phyloP scores from a whole-genome alignment of 1,284 basidiomycete genomes.

The Pseudozyma thailandica region DNA sequence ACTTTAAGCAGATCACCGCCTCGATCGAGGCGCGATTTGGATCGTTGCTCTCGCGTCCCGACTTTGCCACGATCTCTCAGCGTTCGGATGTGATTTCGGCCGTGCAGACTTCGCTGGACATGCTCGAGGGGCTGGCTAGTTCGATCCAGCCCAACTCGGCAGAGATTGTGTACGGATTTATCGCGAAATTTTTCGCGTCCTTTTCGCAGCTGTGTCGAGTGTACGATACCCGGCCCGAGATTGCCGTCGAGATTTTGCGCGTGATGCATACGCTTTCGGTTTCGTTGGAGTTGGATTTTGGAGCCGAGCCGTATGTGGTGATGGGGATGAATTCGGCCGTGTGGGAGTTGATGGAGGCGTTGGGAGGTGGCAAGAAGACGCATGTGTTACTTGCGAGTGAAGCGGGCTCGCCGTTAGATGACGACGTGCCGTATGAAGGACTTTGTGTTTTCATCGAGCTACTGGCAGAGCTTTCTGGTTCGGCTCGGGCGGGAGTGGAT shows the following conservation, averaged over 20 bases:
- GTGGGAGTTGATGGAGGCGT: constrained; percentile 35
- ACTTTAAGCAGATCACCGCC: constrained; percentile 53
- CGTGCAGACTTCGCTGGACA: constrained; percentile 54
- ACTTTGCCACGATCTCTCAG: constrained; percentile 47
- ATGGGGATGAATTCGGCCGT: constrained; percentile 38
- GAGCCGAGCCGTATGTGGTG: constrained; percentile 37
- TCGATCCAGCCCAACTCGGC: constrained; percentile 53
- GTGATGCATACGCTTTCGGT: constrained; percentile 40
- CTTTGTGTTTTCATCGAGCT: constrained; percentile 46
- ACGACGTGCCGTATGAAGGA: constrained; percentile 56
- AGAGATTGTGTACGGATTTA: constrained; percentile 48
- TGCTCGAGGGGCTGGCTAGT: constrained; percentile 53
- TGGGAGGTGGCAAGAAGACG: constrained; percentile 41
- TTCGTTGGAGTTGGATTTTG: constrained; percentile 44
- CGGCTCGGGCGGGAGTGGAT: constrained; percentile 37
- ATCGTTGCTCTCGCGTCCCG: constrained; percentile 33
- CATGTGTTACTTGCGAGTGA: constrained; percentile 26
- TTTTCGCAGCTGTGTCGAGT: constrained; percentile 42
- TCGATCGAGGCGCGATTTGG: constrained; percentile 54
- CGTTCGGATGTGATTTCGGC: constrained; percentile 48
- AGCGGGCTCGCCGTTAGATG: constrained; percentile 43
- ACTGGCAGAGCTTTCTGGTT: constrained; percentile 37
- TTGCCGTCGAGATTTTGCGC: constrained; percentile 35
- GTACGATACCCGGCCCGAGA: constrained; percentile 48
- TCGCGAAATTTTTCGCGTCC: constrained; percentile 48